phyloP scores from a whole-genome alignment of 2,329 filamentous ascomycete genomes.

The Gnomoniopsis smithogilvyi region DNA sequence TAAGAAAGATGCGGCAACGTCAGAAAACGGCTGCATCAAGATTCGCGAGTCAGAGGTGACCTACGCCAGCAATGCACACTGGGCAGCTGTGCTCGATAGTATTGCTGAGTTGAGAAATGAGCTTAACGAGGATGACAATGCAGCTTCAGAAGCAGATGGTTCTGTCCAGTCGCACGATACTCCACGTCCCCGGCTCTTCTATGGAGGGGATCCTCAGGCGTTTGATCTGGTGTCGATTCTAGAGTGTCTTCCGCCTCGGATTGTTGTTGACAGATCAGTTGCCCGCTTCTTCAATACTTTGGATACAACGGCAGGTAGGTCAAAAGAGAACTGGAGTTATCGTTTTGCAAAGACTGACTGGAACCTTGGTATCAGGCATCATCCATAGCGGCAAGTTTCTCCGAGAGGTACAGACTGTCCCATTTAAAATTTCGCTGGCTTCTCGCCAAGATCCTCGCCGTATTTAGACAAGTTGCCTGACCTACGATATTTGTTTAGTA shows the following conservation, averaged over 20 bases:
- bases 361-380: constrained; percentile 21
- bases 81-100: constrained; percentile 36
- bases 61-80: constrained; percentile 36
- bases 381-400: constrained; percentile 29
- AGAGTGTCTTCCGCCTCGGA: constrained; percentile 29
- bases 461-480: too few species aligned
- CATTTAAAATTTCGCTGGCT: too few species aligned
- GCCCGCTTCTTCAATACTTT: constrained; percentile 34
- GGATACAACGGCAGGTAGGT: constrained; percentile 25
- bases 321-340: too few species aligned
- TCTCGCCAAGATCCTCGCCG: too few species aligned
- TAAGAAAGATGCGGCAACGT: too few species aligned
- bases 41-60: constrained; percentile 21
- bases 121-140: constrained; percentile 25
- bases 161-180: constrained; percentile 1
- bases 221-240: constrained; percentile 30
- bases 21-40: constrained; percentile 29
- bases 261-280: constrained; percentile 31
- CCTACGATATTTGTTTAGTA: too few species aligned
- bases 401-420: constrained; percentile 21
- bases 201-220: constrained; percentile 25
- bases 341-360: too few species aligned
- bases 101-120: constrained; percentile 34
- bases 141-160: constrained; percentile 7
- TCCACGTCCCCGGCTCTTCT: constrained; percentile 28